Conservation (phyloP, 2,329 filamentous ascomycete genomes). For the Aspergillus pseudoglaucus region DNA sequence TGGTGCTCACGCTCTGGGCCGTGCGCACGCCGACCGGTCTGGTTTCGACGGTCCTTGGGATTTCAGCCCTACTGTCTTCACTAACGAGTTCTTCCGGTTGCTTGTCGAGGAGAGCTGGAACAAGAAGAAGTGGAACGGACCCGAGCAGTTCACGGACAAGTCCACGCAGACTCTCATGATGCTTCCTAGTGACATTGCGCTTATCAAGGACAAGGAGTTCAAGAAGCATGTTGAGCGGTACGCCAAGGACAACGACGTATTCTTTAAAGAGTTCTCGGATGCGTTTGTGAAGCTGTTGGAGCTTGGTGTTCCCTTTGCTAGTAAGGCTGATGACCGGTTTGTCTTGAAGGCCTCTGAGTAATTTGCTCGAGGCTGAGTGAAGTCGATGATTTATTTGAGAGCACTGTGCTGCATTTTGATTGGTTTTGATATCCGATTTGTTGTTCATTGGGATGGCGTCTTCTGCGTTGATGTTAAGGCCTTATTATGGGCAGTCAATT, state of each 20-base stretch:
- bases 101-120: constrained; percentile 89
- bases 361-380: constrained; percentile 3
- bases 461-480: not conserved
- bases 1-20: constrained; percentile 80
- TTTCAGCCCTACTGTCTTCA: constrained; percentile 83
- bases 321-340: constrained; percentile 54
- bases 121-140: constrained; percentile 85
- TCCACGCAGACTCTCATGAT: constrained; percentile 89
- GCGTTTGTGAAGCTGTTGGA: constrained; percentile 81
- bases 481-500: not conserved
- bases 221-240: constrained; percentile 74
- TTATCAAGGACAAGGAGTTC: constrained; percentile 85
- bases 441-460: constrained; percentile 3
- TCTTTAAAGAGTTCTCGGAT: constrained; percentile 87
- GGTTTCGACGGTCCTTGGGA: constrained; percentile 89
- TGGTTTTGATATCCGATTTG: constrained; percentile 19
- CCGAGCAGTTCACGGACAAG: constrained; percentile 85
- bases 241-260: constrained; percentile 80
- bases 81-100: constrained; percentile 90
- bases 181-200: constrained; percentile 84
- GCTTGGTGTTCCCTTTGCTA: constrained; percentile 82
- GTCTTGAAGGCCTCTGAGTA: constrained; percentile 56
- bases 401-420: constrained; percentile 1
- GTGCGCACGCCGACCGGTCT: constrained; percentile 81
- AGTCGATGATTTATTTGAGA: constrained; percentile 10